A percentile compares a stretch with the other conserved stretches of the same genome.
phyloP scores from a whole-genome alignment of 2,329 filamentous ascomycete genomes.

The Pyricularia sp. region DNA sequence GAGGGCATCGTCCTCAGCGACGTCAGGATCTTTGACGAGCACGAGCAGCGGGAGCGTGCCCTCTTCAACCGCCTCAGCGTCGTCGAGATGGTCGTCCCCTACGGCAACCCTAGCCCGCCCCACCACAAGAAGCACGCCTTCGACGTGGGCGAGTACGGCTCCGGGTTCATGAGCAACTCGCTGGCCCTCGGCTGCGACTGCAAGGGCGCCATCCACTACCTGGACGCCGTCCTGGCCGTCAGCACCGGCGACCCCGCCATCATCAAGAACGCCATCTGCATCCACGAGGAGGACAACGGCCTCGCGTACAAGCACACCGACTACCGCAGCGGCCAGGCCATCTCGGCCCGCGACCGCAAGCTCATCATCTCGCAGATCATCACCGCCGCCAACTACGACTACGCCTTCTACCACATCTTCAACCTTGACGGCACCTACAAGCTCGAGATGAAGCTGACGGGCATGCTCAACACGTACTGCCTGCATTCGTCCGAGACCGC shows the following conservation, averaged over 20 bases:
- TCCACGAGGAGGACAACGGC: conserved; percentile 67
- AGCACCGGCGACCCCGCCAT: conserved; percentile 56
- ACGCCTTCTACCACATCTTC: conserved; percentile 11
- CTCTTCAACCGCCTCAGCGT: conserved; percentile 67
- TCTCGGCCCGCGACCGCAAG: conserved; percentile 62
- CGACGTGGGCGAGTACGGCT: conserved; percentile 53
- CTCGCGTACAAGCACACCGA: conserved; percentile 64
- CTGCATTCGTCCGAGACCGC: conserved; percentile 31
- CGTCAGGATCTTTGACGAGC: conserved; percentile 12
- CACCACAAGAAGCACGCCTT: conserved; percentile 56
- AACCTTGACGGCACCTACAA: conserved; percentile 38
- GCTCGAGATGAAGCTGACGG: conserved; percentile 62
- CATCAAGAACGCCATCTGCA: conserved; percentile 71
- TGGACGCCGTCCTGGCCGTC: conserved; percentile 64
- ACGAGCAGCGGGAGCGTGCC: conserved; percentile 29
- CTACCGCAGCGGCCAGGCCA: conserved; percentile 31
- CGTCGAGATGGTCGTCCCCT: conserved; percentile 69
- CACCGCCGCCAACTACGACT: conserved; percentile 49
- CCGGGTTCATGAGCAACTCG: conserved; percentile 56
- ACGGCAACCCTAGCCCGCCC: conserved; percentile 53
- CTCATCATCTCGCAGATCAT: conserved; percentile 61
- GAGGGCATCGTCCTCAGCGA: conserved; percentile 49
- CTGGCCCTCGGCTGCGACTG: conserved; percentile 55
- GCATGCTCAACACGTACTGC: conserved; percentile 66
- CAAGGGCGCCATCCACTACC: conserved; percentile 67